These are phyloP conservation scores for Exophiala alcalophila DNA, from an alignment of 2,329 filamentous ascomycete species.

Conservation along the genomic window DNA sequence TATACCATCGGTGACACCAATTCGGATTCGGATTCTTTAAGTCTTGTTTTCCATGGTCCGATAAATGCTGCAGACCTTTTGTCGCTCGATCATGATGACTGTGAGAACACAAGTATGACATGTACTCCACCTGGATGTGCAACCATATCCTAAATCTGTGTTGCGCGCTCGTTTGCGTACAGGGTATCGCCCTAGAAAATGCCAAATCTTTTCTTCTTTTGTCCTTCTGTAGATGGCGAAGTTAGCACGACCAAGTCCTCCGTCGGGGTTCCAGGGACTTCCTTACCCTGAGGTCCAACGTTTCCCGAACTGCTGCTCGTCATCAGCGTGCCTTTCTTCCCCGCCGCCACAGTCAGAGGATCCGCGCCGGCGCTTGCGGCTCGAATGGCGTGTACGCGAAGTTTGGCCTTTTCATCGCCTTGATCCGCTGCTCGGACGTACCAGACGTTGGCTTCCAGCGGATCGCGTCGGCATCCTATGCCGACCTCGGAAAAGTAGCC, in stretches of 20 bases:
- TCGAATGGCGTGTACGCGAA: conserved; percentile 80
- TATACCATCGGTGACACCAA: neutral
- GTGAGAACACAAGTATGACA: too few relatives aligned
- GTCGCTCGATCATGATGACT: conserved; percentile 1
- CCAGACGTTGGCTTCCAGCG: conserved; percentile 97
- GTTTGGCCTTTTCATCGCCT: conserved; percentile 84
- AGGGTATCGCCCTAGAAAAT: conserved; percentile 26
- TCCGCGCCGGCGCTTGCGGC: conserved; percentile 66
- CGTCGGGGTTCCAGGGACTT: neutral
- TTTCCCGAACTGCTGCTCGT: conserved; percentile 21
- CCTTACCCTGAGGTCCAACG: conserved; percentile 25
- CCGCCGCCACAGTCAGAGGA: conserved; percentile 32
- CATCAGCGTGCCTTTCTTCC: conserved; percentile 19
- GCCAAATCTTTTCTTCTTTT: conserved; percentile 34
- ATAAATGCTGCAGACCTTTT: neutral
- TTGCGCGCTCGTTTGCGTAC: neutral
- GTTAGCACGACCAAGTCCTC: conserved; percentile 8
- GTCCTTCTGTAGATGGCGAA: conserved; percentile 21
- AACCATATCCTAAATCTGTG: conserved; percentile 1
- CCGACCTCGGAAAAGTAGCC: conserved; percentile 99
- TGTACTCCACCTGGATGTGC: neutral
- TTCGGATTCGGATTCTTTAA: neutral
- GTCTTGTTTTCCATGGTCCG: neutral
- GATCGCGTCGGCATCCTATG: conserved; percentile 88
- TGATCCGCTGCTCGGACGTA: conserved; percentile 93